Base-by-base conservation (phyloP, 192 early-diverging fungal species). In the Geosiphon pyriformis region DNA sequence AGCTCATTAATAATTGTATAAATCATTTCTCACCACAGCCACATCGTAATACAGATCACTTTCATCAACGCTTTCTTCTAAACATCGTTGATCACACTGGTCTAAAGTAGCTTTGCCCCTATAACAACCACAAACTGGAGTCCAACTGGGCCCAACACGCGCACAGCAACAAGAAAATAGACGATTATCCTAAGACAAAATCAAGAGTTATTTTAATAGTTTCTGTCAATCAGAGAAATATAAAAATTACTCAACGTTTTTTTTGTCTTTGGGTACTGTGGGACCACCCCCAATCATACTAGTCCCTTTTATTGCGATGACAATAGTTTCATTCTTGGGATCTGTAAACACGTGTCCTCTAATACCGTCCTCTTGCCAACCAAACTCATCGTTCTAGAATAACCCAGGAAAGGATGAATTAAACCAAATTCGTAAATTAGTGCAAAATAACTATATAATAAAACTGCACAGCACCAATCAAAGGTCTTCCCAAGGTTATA, bases 151-250 rank as follows among this genome's bases (percentile, higher is more conserved):
- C 52, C 87, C 85, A 10, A 88, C 89, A 42, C 87, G 85, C 7
- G 87, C 96, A 76, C 96, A 98, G 76, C 96, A 98, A 78, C 96
- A 98, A 1, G 92, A 94, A 69, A 96, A 98, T 66, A 97, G 83
- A 11, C 90, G 79, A 72, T 97, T 98, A 78, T 97, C 94, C 87
- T 88, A 56, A 27, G 32, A 37, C 27, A 62, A 11, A 18, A 51
- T 64, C 12, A 60, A 58, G n/a, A 46, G 30, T 58, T 11, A n/a
- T 46, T 46, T 46, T 46, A 35, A 30, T 32, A 35, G 22, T 42
- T 50, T 17, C 27, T 35, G 10, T 34, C 11, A 65, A 1, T 48
- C 50, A 20, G 15, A 3, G 18, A 51, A 8, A 11, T 30, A 48
- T 0, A 62, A 8, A 20, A 59, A 67, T 32, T 29, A 46, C 11